Evolutionary conservation across 306 rosid genomes (phyloP).

Genomic region (Glycine soja): DNA sequence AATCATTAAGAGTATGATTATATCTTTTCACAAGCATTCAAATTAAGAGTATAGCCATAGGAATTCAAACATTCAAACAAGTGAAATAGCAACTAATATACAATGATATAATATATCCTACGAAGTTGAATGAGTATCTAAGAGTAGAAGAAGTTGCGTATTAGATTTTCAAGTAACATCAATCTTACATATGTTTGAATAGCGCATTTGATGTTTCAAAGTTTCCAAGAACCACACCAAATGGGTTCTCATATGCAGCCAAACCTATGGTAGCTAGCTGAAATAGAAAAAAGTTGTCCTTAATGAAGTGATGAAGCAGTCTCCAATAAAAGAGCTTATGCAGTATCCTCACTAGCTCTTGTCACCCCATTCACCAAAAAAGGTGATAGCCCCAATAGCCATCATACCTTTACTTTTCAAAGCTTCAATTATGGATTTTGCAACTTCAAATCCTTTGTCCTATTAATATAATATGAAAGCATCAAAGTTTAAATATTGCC

Average conservation of each 20-base stretch:
- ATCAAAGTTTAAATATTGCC: neutral
- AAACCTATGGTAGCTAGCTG: slow-evolving; percentile 94
- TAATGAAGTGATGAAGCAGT: slow-evolving; percentile 36
- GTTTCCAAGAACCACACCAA: slow-evolving; percentile 97
- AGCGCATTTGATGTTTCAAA: too few relatives aligned
- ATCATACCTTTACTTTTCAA: slow-evolving; percentile 62
- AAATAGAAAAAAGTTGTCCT: slow-evolving; percentile 42
- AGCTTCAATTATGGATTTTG: slow-evolving; percentile 63
- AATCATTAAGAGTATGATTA: neutral
- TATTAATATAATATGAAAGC: slow-evolving; percentile 38
- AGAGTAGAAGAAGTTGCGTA: too few relatives aligned
- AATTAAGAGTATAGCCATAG: too few relatives aligned
- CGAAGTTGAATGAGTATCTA: too few relatives aligned
- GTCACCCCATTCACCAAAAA: too few relatives aligned
- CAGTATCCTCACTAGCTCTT: too few relatives aligned
- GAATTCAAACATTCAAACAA: too few relatives aligned
- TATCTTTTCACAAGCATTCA: neutral
- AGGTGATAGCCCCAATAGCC: slow-evolving; percentile 69
- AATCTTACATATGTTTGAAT: too few relatives aligned
- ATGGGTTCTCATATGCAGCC: slow-evolving; percentile 93
- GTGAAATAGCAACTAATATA: too few relatives aligned
- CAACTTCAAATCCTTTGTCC: slow-evolving; percentile 68
- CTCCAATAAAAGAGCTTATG: slow-evolving; percentile 34
- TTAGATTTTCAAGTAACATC: too few relatives aligned
- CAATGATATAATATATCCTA: too few relatives aligned